Base-by-base conservation (phyloP, 768 basidiomycete species). In the Russula dissimulans region DNA sequence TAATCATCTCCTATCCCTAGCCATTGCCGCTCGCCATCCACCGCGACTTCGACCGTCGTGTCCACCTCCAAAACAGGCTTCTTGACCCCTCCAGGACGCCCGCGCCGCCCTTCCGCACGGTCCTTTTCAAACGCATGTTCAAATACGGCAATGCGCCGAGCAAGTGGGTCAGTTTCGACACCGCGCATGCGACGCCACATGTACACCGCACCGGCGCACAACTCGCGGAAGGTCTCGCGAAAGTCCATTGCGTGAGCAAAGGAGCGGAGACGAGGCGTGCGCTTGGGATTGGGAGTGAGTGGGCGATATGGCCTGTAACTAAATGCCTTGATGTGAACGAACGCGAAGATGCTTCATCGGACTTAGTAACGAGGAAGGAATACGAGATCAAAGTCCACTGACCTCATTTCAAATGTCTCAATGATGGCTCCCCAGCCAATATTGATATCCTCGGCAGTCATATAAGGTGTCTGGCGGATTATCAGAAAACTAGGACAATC, bases 341-440 rank as follows among this genome's bases (percentile, higher is more conserved):
- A 79, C 5, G 83, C 83, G 66, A 87, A 87, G 29, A 85, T 63
- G 69, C 84, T 84, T 67, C n/a, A 32, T 18, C 31, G 14, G 17
- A n/a, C n/a, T 54, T 44, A 44, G 43, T 42, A 38, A 41, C 51
- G 11, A 39, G 7, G 39, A 32, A 42, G 34, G n/a, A 3, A 56
- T 42, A 31, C 36, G 46, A 12, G 52, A 61, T 54, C 68, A 59
- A 49, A 5, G 52, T 5, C 41, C 2, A 74, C 82, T 18, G 67
- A 85, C 85, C 80, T 81, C 88, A 91, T 89, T 71, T 89, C 87
- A 62, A 87, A 78, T 0, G 84, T 86, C 66, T 87, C 82, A 3
- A 85, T 66, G 11, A 90, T 71, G 0, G 87, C 86, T 15, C 81
- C 79, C 44, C 87, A 79, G 4, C 85, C 88, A 31, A 86, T 83